A percentile compares a stretch with the other conserved stretches of the same genome.
Conservation (phyloP, 169 alveolate genomes). For the Plasmodium fragile region DNA sequence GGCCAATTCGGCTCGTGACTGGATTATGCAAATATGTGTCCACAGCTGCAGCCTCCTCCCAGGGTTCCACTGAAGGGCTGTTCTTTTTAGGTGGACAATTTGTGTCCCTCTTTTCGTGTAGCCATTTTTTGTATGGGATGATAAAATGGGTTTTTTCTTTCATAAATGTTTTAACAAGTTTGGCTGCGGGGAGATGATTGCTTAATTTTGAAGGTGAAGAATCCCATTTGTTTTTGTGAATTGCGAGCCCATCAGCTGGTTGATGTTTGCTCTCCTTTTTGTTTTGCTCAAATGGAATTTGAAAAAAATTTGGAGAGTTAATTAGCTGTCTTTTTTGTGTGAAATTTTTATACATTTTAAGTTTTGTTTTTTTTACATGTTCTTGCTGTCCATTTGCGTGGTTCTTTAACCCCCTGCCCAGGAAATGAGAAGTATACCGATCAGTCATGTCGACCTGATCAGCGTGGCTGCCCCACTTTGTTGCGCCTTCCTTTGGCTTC, state of each 20-base stretch:
- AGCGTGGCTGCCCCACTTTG: background rate
- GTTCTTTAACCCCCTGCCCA: background rate
- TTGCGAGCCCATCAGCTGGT: background rate
- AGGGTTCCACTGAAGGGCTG: background rate
- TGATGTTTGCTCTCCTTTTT: background rate
- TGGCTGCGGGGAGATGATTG: background rate
- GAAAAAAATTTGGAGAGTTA: conserved; percentile 21
- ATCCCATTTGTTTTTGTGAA: background rate
- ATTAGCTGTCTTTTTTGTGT: conserved; percentile 5
- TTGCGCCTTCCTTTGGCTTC: background rate
- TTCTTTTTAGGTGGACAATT: background rate
- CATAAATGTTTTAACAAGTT: background rate
- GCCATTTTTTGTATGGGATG: background rate
- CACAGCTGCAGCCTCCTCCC: background rate
- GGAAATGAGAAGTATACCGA: background rate
- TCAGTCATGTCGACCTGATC: background rate
- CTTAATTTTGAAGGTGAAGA: background rate
- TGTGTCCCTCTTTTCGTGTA: background rate
- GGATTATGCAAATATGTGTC: background rate
- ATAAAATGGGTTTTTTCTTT: background rate
- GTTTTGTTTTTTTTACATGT: conserved; percentile 13
- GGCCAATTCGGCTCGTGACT: background rate
- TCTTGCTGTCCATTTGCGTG: background rate
- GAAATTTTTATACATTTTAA: background rate
- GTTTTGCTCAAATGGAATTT: background rate